phyloP scores from a whole-genome alignment of 345 rosid genomes.

The Boechera divaricarpa region DNA sequence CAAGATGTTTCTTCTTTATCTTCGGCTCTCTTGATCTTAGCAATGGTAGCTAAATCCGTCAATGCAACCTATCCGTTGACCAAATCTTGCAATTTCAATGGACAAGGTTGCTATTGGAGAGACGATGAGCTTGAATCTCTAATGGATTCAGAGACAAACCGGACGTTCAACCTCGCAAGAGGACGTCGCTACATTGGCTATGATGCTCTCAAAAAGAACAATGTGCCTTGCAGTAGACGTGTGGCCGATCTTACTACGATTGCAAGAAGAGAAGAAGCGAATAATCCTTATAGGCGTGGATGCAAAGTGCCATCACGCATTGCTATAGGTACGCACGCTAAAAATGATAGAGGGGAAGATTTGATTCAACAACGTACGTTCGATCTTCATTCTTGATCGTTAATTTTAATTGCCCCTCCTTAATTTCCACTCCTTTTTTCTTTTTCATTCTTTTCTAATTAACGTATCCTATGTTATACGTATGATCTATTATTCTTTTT shows the following conservation, averaged over 20 bases:
- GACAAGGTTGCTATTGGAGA: slow-evolving; percentile 47
- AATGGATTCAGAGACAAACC: slow-evolving; percentile 51
- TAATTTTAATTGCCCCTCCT: slow-evolving; percentile 17
- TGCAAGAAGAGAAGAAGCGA: slow-evolving; percentile 45
- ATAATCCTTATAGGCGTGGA: slow-evolving; percentile 61
- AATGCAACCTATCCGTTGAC: slow-evolving; percentile 37
- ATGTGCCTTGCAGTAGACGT: slow-evolving; percentile 53
- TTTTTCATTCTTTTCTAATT: not conserved
- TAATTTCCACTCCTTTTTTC: not conserved
- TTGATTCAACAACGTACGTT: slow-evolving; percentile 26
- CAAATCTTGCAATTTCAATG: slow-evolving; percentile 40
- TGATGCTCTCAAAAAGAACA: slow-evolving; percentile 45
- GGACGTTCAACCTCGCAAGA: slow-evolving; percentile 44
- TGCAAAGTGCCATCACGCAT: slow-evolving; percentile 59
- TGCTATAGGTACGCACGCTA: slow-evolving; percentile 52
- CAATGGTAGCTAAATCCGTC: slow-evolving; percentile 40
- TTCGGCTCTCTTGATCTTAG: slow-evolving; percentile 43
- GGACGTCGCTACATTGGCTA: slow-evolving; percentile 55
- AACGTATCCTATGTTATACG: slow-evolving; percentile 38
- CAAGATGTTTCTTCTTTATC: slow-evolving; percentile 43
- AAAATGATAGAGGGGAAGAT: slow-evolving; percentile 34
- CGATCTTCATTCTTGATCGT: slow-evolving; percentile 36
- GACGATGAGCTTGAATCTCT: slow-evolving; percentile 44
- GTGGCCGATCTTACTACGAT: slow-evolving; percentile 64
- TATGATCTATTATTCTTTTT: slow-evolving; percentile 25